Evolutionary conservation across 2,329 filamentous ascomycete species (phyloP), one percentile per base, ranked within the genome.

Genomic region (Arachnomyces sp.): DNA sequence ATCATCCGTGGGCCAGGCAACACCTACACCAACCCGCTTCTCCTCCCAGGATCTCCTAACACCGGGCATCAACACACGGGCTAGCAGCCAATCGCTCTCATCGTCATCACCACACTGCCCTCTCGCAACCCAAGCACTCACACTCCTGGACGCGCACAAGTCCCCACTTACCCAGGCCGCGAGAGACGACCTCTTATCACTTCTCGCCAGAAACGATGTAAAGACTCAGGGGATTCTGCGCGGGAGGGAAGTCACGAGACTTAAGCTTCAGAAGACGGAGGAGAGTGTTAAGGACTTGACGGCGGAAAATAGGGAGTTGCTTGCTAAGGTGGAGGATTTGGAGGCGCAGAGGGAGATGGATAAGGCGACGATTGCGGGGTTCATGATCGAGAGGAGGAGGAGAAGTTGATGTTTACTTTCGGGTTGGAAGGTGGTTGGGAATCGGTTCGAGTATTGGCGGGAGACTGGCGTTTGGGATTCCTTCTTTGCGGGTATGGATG

Each of bases 191-290:
- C 36, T 71, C 2, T 50, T 61, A 2, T 51, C 50, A 8, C 46
- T 75, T 6, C 64, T 85, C 25, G 66, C 71, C 28, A 72, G 63
- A 33, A 71, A 84, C 47, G 73, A 76, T 12, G 61, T 79, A 38
- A 72, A 70, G 38, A 69, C 72, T 0, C 75, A 73, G 50, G 84
- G 83, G 0, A 68, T 84, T 14, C 67, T 70, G 30, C 73, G 73
- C 45, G 81, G 82, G 0, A 68, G 83, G 2, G 82, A 90, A 44
- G 73, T 81, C 5, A 72, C 75, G 3, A 65, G 84, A n/a, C 58
- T 74, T 7, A 74, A 72, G 3, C 54, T 85, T 28, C 79, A 76
- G 53, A 68, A 71, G 3, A 80, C 79, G 47, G 81, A 90, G 66
- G 61, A 76, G 56, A 65, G 79, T 64, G 67, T 82, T 57, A 61